Conservation (phyloP, 331 rosid genomes). For the Stylosanthes scabra region DNA sequence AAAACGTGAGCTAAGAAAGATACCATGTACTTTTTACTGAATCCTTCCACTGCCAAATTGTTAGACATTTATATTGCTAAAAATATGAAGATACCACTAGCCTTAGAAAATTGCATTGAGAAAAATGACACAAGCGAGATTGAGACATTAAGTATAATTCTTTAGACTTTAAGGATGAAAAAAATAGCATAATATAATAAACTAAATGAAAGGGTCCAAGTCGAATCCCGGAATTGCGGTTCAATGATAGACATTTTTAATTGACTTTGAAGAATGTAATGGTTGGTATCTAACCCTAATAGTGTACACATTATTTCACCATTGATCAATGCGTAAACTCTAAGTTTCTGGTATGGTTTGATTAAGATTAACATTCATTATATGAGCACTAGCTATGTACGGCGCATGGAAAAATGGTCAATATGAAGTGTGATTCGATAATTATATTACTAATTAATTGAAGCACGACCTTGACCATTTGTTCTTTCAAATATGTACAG, state of each 20-base stretch:
- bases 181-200: slow-evolving; percentile 30
- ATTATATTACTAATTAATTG: background rate
- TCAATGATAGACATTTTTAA: slow-evolving; percentile 26
- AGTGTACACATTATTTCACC: slow-evolving; percentile 31
- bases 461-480: slow-evolving; percentile 21
- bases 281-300: slow-evolving; percentile 33
- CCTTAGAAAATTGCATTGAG: slow-evolving; percentile 42
- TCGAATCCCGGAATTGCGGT: slow-evolving; percentile 61
- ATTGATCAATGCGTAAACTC: slow-evolving; percentile 6
- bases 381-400: slow-evolving; percentile 4
- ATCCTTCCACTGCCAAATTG: slow-evolving; percentile 44
- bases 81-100: slow-evolving; percentile 2
- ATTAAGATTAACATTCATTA: background rate
- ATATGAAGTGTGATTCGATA: slow-evolving; percentile 23
- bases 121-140: background rate
- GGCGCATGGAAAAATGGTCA: slow-evolving; percentile 26
- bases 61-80: slow-evolving; percentile 31
- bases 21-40: slow-evolving; percentile 31
- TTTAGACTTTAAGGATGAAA: slow-evolving; percentile 31
- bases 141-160: slow-evolving; percentile 27
- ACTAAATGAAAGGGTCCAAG: slow-evolving; percentile 44
- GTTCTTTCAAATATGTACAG: background rate
- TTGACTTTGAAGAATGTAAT: slow-evolving; percentile 21
- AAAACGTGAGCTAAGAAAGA: slow-evolving; percentile 38
- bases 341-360: background rate